Conservation (phyloP, 768 basidiomycete genomes). For the Kwoniella pini region DNA sequence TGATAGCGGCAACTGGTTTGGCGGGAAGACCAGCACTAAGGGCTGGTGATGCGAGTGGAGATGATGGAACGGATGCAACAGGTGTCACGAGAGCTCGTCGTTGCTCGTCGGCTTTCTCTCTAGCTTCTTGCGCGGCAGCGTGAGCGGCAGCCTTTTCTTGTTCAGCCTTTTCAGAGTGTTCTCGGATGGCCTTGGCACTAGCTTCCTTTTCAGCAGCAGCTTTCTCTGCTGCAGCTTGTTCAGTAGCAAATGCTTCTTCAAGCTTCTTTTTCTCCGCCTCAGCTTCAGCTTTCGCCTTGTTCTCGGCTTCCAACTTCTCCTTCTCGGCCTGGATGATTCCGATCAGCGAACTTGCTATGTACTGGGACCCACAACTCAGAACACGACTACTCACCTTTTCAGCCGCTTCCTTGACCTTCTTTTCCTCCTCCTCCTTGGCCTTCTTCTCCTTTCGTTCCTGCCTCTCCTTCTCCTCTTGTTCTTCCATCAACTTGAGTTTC, state of each 20-base stretch:
- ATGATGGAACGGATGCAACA: slow-evolving; percentile 30
- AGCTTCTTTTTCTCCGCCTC: slow-evolving; percentile 35
- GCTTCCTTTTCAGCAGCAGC: slow-evolving; percentile 32
- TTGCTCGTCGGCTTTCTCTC: slow-evolving; percentile 31
- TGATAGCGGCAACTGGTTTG: slow-evolving; percentile 40
- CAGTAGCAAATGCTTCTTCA: slow-evolving; percentile 31
- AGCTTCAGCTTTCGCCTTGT: slow-evolving; percentile 35
- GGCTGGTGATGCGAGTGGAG: slow-evolving; percentile 47
- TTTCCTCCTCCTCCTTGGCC: slow-evolving; percentile 47
- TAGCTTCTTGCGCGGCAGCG: slow-evolving; percentile 36
- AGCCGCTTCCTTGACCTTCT: slow-evolving; percentile 58
- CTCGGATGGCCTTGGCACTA: slow-evolving; percentile 23
- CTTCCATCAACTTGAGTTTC: slow-evolving; percentile 45
- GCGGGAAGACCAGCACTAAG: slow-evolving; percentile 44
- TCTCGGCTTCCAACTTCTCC: slow-evolving; percentile 33
- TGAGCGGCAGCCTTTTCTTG: slow-evolving; percentile 33
- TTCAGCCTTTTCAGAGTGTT: slow-evolving; percentile 28
- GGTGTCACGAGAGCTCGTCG: slow-evolving; percentile 32
- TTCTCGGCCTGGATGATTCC: slow-evolving; percentile 52
- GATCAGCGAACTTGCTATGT: slow-evolving; percentile 55
- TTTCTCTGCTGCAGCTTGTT: slow-evolving; percentile 30
- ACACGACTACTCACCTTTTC: slow-evolving; percentile 64
- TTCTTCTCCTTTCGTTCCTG: slow-evolving; percentile 56
- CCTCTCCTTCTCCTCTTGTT: slow-evolving; percentile 48
- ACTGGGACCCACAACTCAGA: fast-evolving